phyloP scores from a whole-genome alignment of 129 eudicot genomes.

The Solidago caesia region DNA sequence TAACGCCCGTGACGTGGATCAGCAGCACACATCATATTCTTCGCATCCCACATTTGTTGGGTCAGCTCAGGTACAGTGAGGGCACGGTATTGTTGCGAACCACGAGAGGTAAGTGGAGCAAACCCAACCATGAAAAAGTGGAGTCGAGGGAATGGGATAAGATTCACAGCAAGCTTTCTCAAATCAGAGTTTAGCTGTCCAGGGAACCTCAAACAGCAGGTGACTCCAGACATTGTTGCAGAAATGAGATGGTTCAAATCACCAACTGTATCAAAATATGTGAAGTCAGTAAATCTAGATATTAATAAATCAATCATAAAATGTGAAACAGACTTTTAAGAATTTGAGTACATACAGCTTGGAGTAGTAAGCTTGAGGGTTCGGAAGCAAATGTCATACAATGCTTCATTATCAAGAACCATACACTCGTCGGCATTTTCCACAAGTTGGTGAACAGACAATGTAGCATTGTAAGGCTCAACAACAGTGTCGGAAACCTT shows the following conservation, averaged over 20 bases:
- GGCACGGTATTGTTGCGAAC: constrained; percentile 66
- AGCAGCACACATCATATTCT: constrained; percentile 86
- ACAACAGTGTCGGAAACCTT: constrained; percentile 48
- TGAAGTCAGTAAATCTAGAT: background rate
- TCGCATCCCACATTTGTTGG: constrained; percentile 83
- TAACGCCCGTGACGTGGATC: constrained; percentile 77
- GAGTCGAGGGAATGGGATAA: constrained; percentile 69
- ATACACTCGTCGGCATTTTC: constrained; percentile 47
- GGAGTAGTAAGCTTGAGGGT: constrained; percentile 49
- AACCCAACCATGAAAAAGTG: constrained; percentile 74
- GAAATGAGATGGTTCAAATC: constrained; percentile 64
- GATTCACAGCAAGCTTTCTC: constrained; percentile 57
- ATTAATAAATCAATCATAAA: background rate
- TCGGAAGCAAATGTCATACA: constrained; percentile 45
- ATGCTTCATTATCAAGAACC: constrained; percentile 48
- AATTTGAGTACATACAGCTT: constrained; percentile 30
- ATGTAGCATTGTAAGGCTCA: constrained; percentile 46
- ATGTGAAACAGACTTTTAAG: background rate
- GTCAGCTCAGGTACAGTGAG: constrained; percentile 68
- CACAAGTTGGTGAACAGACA: constrained; percentile 46
- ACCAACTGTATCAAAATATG: constrained; percentile 44
- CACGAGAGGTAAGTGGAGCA: constrained; percentile 67
- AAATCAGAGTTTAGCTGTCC: constrained; percentile 70
- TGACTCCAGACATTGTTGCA: constrained; percentile 71
- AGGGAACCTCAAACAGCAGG: constrained; percentile 62